Base-by-base conservation (phyloP, 768 basidiomycete genomes). In the Hygrophoropsis aurantiaca region DNA sequence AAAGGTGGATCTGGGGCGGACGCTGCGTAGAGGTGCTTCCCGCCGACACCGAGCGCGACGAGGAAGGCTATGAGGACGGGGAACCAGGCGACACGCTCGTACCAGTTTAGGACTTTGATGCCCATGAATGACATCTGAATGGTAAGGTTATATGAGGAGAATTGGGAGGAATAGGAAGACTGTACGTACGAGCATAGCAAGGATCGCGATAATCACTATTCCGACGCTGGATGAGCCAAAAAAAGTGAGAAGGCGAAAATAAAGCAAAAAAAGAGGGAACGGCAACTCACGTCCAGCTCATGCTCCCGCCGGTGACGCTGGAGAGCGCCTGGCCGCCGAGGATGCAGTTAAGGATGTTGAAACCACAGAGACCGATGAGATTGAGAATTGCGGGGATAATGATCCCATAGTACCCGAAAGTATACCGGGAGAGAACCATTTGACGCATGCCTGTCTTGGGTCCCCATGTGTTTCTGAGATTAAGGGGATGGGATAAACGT, bases 391-490 rank as follows among this genome's bases (percentile, higher is more conserved):
- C 79, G 13, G 74, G 74, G 18, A 80, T 49, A 2, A 75, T 70
- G 7, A 77, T 71, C 13, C 79, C 84, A 46, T 76, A 84, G 57
- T 77, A 76, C 75, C 80, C 80, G 54, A 80, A 80, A 45, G 67
- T 76, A 58, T 80, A 84, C 20, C 80, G 67, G 3, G 90, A 83
- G 36, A 81, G 78, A 19, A 89, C 80, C 87, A 94, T 90, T 56
- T 92, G 85, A 16, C 90, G 77, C 58, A 85, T 78, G 10, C 93
- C 93, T 1, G 87, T 69, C 60, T 82, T 84, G 0, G 90, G 87
- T 10, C 90, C 88, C 67, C 87, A 89, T 3, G 83, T 81, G n/a
- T 79, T 66, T 49, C 78, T 79, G 19, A 2, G 10, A 16, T 18
- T 65, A 3, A 25, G 50, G 15, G 11, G 1, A 2, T 8, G 24